Base-by-base conservation (phyloP, 2,329 filamentous ascomycete genomes). In the Paracoccidioides brasiliensis region DNA sequence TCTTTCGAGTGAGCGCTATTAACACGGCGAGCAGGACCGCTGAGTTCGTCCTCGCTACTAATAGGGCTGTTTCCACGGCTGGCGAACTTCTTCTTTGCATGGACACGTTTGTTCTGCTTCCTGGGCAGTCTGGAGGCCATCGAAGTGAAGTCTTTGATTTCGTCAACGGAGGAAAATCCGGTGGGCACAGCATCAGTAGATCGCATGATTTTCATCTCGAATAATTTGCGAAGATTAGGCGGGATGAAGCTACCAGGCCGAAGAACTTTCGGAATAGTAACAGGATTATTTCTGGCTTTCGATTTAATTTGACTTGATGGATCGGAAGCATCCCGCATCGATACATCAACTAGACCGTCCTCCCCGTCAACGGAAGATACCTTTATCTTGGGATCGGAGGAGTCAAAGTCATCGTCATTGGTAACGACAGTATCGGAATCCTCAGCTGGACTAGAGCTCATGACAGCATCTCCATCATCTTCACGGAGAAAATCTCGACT, bases 301-400 rank as follows among this genome's bases (percentile, higher is more conserved):
- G 55, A 59, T 56, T 66, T 64, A 8, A 58, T 57, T 9, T 60
- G 55, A 15, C 65, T 66, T 44, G 68, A 67, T 30, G 62, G 60
- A 56, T 78, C 74, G 14, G 66, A 66, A 2, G 74, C 73, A 62
- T 89, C 85, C 54, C 82, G 83, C 84, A 96, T 90, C 0, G 86
- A 87, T 14, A 98, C 84, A 66, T 96, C 88, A 5, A 97, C 87
- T 64, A 96, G 82, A 58, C 88, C 88, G 58, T 96, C 90, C 68
- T 96, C 91, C 8, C 89, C 87, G 67, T 90, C 85, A 1, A 95
- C 80, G 3, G 90, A 95, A 33, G 82, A 80, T 46, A 88, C 85
- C 56, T 85, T 80, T 49, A 95, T 78, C 65, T 85, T 86, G 28
- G 80, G 77, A 60, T 86, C 86, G 8, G 79, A 80, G 3, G 83